A percentile compares a stretch with the other conserved stretches of the same genome.
Evolutionary conservation across 257 asterid genomes (phyloP).

Genomic region (Voacanga thouarsii): DNA sequence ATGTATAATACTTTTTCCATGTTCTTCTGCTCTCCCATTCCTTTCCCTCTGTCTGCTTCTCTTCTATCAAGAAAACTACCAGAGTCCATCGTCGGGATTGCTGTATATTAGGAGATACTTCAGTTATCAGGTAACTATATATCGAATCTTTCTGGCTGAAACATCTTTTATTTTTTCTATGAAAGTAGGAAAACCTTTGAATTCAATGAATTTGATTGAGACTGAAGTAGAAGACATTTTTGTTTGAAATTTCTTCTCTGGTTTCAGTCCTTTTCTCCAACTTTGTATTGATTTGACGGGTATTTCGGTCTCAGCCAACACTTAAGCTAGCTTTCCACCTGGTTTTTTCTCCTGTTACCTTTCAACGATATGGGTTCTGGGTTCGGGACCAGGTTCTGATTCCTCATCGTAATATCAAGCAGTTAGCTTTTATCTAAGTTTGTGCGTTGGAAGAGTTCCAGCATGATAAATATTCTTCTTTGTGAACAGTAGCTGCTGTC

Average conservation of each 20-base stretch:
- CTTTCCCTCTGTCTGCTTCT: background rate
- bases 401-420: background rate
- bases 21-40: background rate
- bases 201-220: too few species aligned
- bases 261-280: background rate
- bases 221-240: background rate
- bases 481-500: background rate
- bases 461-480: background rate
- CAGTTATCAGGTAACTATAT: background rate
- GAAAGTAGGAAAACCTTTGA: background rate
- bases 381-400: background rate
- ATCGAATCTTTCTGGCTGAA: background rate
- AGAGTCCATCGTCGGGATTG: background rate
- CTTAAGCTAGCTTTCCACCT: too few species aligned
- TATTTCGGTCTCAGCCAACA: background rate
- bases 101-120: background rate
- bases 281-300: constrained; percentile 1
- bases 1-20: background rate
- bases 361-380: background rate
- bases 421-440: background rate
- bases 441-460: background rate
- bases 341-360: too few species aligned
- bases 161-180: background rate
- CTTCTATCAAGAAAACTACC: constrained; percentile 13
- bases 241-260: background rate